Evolutionary conservation across 2,329 filamentous ascomycete genomes (phyloP), one percentile per base, ranked within the genome.

Genomic region (Rhinocladiella mackenziei): DNA sequence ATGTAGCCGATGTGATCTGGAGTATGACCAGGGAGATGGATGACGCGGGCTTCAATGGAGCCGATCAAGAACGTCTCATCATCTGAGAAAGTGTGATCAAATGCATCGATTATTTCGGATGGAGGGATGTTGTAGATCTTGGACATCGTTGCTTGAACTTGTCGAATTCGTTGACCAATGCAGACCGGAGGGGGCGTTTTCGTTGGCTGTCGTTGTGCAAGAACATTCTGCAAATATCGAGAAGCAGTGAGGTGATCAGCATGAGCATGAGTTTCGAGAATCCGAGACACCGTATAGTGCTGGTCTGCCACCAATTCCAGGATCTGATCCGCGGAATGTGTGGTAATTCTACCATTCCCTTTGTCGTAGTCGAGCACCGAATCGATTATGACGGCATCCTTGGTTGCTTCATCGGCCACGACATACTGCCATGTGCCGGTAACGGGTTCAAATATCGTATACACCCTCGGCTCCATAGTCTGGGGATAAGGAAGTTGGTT

Each of bases 251-350:
- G 50, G 47, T 83, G 78, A 43, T 83, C 76, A 5, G 77, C 77
- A 49, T 80, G 76, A 0, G 69, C 74, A 56, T 84, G 80, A 0
- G 80, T 83, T 52, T 84, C 80, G 2, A 83, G 67, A 13, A 84
- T 76, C 29, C 60, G 63, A 1, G 66, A 63, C 7, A 83, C 56
- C 0, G 50, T 67, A 56, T 80, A 81, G 1, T 63, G 63, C 1
- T 74, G 59, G 1, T 70, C 55, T 3, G 57, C 51, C 5, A 78
- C 58, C 0, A 74, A 17, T 0, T 63, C 51, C 0, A 83, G 62
- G 0, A 84, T 51, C 0, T 47, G 32, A 45, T 83, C 77, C 2
- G 80, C 80, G 0, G 73, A 64, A 1, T 54, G 34, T 0, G 79
- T 82, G 4, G 60, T 66, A 45, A 83, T 67, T 2, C 41, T 56